These are phyloP conservation scores for Exserohilum rostratum DNA, from an alignment of 2,329 filamentous ascomycete species.

Conservation along the genomic window DNA sequence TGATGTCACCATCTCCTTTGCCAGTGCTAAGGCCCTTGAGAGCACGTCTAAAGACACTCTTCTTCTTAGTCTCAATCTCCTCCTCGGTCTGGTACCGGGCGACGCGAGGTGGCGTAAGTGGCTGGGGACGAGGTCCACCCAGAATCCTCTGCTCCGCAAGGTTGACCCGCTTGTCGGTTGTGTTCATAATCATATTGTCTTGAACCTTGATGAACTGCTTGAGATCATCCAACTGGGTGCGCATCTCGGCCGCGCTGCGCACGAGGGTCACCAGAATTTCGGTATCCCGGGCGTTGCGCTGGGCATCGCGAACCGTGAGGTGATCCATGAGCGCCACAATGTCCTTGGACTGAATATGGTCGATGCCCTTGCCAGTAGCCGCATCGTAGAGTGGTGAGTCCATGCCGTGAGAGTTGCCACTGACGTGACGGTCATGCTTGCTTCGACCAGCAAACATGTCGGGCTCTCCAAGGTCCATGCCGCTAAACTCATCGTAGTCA, in stretches of 20 bases:
- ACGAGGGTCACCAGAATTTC: slow-evolving; percentile 96
- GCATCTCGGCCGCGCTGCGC: slow-evolving; percentile 93
- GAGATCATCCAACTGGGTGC: slow-evolving; percentile 93
- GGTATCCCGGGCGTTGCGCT: slow-evolving; percentile 93
- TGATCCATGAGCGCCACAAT: slow-evolving; percentile 98
- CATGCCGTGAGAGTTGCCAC: slow-evolving; percentile 92
- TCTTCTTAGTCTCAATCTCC: slow-evolving; percentile 75
- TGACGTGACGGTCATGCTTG: slow-evolving; percentile 70
- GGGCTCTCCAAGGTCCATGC: slow-evolving; percentile 46
- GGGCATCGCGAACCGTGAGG: slow-evolving; percentile 93
- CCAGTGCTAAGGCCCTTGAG: slow-evolving; percentile 80
- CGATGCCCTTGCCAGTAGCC: slow-evolving; percentile 83
- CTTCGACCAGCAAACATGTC: slow-evolving; percentile 55
- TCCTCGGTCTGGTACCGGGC: slow-evolving; percentile 59
- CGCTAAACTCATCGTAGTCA: slow-evolving; percentile 60
- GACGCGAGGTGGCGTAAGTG: slow-evolving; percentile 61
- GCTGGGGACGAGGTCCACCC: slow-evolving; percentile 82
- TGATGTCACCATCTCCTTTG: slow-evolving; percentile 86
- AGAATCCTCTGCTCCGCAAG: slow-evolving; percentile 81
- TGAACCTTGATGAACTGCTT: slow-evolving; percentile 90
- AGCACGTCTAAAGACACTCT: slow-evolving; percentile 93
- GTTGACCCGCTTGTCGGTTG: slow-evolving; percentile 86
- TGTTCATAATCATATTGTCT: slow-evolving; percentile 85
- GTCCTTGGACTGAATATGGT: slow-evolving; percentile 93
- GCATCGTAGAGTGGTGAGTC: slow-evolving; percentile 88